phyloP scores from a whole-genome alignment of 495 filamentous ascomycete species.

The Xylaria grammica region DNA sequence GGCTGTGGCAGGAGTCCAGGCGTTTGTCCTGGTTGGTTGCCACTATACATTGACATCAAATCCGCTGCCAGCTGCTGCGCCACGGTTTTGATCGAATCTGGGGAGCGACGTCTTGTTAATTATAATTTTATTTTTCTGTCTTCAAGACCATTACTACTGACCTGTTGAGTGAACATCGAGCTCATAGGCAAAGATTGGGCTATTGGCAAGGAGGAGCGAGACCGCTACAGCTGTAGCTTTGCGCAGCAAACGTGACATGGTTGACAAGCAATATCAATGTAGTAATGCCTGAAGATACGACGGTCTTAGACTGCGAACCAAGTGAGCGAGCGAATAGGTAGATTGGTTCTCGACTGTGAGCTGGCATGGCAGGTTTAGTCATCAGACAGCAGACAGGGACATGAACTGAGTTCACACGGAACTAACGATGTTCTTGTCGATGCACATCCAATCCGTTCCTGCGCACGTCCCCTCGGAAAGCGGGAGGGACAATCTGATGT shows the following conservation, averaged over 20 bases:
- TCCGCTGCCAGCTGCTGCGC: constrained; percentile 64
- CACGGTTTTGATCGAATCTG: constrained; percentile 70
- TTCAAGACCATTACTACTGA: background rate
- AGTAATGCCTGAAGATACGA: background rate
- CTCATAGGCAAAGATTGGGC: constrained; percentile 13
- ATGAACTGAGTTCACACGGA: background rate
- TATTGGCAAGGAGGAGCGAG: constrained; percentile 7
- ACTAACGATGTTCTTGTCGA: background rate
- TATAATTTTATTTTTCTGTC: background rate
- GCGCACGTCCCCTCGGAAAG: background rate
- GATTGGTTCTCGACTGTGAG: background rate
- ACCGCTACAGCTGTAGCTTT: background rate
- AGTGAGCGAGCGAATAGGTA: no score
- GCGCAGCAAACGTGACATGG: constrained; percentile 11
- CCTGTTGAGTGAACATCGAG: constrained; percentile 12
- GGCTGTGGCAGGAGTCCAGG: constrained; percentile 50
- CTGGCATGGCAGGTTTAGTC: background rate
- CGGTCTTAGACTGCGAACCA: background rate
- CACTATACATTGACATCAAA: constrained; percentile 72
- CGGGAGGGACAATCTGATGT: constrained; percentile 2
- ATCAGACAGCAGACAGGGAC: background rate
- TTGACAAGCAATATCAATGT: background rate
- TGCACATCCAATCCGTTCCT: background rate
- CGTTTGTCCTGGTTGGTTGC: constrained; percentile 64
- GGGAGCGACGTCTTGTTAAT: background rate